Evolutionary conservation across 78 protist species (phyloP), one percentile per base, ranked within the genome.

Genomic region (Planoprotostelium fungivorum): DNA sequence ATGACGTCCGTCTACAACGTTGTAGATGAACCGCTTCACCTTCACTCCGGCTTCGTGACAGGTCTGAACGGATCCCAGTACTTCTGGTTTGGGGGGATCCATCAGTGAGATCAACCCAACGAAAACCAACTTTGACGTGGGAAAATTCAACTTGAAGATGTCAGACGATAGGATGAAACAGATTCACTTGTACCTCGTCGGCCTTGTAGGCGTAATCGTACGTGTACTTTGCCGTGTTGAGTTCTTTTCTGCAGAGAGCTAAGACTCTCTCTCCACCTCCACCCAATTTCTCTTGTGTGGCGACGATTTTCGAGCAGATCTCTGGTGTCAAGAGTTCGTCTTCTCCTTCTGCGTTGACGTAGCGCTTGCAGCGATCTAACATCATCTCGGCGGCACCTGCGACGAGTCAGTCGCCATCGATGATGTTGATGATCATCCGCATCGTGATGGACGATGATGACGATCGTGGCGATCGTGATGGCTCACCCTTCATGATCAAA

Each of bases 61-160:
- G 38, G 73, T 28, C 37, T 16, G 51, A 63, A 97, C 91, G 31
- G 95, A 88, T 10, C n/a, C 88, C 34, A 25, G 63, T 38, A 88
- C 89, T 0, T 90, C 92, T 84, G 87, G 83, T 34, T 97, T 90
- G 31, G 99, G 99, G 34, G 99, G 99, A 87, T 99, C 99, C 28
- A 95, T 87, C 51, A 99, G 89, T 1, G 98, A 83, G 35, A 96
- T 25, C 28, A 97, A 29, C n/a, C 99, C 99, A 31, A 94, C 91
- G 63, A 96, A 97, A 34, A 84, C 34, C 28, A 98, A 89, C 38
- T 63, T 94, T 25, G 86, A 84, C 1, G 93, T 94, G 84, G 96
- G 96, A 89, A 90, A 92, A 37, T 92, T 92, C 94, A 90, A 51
- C 73, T 51, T 51, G 73, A 51, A 25, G 73, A 51, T 16, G 73